These are phyloP conservation scores for Apiospora koreana DNA, from an alignment of 2,329 filamentous ascomycete genomes.

Conservation along the genomic window DNA sequence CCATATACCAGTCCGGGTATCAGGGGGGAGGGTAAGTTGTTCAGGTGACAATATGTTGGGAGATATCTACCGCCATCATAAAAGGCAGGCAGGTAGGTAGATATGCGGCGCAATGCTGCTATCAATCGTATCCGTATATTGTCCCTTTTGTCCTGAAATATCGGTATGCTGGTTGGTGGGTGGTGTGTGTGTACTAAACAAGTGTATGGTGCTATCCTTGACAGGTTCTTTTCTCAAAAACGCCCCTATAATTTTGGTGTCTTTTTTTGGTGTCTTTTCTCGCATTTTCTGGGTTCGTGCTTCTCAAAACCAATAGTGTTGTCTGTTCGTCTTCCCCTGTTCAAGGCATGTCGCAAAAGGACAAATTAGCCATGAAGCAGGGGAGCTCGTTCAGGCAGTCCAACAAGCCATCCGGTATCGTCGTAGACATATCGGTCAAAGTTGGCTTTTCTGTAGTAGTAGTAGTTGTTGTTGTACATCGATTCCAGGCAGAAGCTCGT, in stretches of 20 bases:
- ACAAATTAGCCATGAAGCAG: background rate
- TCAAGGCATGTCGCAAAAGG: background rate
- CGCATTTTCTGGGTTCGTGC: background rate
- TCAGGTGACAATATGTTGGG: background rate
- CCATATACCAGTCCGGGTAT: slow-evolving; percentile 1
- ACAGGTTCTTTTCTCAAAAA: background rate
- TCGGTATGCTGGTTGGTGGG: background rate
- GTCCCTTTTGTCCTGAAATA: background rate
- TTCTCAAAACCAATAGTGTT: background rate
- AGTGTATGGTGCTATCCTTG: background rate
- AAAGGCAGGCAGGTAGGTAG: background rate
- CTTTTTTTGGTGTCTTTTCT: background rate
- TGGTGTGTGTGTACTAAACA: slow-evolving; percentile 9
- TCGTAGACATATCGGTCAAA: background rate
- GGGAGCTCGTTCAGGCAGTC: background rate
- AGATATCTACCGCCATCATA: background rate
- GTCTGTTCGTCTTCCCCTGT: background rate
- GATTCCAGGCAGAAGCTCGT: background rate
- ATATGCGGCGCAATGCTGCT: background rate
- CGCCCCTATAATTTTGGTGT: background rate
- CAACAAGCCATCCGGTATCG: slow-evolving; percentile 2
- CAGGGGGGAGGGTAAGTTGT: background rate
- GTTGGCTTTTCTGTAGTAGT: background rate
- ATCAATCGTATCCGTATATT: background rate
- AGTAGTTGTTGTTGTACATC: background rate